Evolutionary conservation across 805 yeast species (phyloP), one percentile per base, ranked within the genome.

Genomic region (Metschnikowia proteae): DNA sequence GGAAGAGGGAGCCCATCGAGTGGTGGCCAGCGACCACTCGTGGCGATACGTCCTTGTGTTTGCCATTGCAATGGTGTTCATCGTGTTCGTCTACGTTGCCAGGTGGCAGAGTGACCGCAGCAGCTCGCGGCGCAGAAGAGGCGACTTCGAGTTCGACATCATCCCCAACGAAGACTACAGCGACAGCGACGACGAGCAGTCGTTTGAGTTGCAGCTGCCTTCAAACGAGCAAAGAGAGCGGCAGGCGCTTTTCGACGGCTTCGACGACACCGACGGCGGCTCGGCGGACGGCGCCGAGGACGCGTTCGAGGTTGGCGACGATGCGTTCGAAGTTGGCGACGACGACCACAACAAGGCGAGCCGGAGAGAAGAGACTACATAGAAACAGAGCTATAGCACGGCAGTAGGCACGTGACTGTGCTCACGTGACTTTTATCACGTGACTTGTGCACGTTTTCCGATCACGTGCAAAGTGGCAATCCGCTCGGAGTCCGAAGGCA

Each of bases 141-240:
- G 83, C 35, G 81, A 81, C 47, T 83, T 79, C 59, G 94, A 86
- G 61, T 84, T 86, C 60, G 95, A 86, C 60, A 81, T 86, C 41
- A 86, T 86, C 39, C 85, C 83, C 17, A 84, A 86, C 6, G 86
- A 84, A 53, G 81, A 77, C 45, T 74, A 74, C 53, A 64, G 66
- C 42, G 76, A 73, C 45, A 66, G 70, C 45, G 74, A 67, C 13
- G 72, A 64, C 31, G 64, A 60, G 53, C 68, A 42, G 11, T 63
- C 71, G 28, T 60, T 69, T 29, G 78, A 71, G 48, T 63, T 65
- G 43, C 43, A 57, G 47, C 61, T 42, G 52, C 44, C 60, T 50
- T 8, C 52, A 52, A 38, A 66, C 60, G 57, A 47, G 30, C 71
- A 70, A 35, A 65, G 63, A 28, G 75, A 69, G 43, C 63, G 75